Evolutionary conservation across 345 rosid species (phyloP).

Genomic region (Cardamine resedifolia): DNA sequence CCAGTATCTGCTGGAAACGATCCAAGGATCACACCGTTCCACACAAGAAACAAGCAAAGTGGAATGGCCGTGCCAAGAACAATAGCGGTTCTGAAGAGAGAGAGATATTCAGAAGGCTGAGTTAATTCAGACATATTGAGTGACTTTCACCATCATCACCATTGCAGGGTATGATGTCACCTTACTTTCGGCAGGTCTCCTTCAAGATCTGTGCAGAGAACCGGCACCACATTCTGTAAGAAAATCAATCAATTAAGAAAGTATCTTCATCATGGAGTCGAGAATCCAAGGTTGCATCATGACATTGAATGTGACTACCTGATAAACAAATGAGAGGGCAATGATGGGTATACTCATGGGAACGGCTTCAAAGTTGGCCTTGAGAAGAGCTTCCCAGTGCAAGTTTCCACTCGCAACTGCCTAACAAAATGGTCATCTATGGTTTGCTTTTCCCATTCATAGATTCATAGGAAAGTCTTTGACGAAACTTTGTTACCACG

Average conservation of each 20-base stretch:
- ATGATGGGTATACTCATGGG: slow-evolving; percentile 98
- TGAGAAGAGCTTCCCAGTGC: slow-evolving; percentile 75
- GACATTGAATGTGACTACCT: slow-evolving; percentile 46
- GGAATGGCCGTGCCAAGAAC: slow-evolving; percentile 87
- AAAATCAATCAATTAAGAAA: slow-evolving; percentile 17
- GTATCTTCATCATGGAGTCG: slow-evolving; percentile 22
- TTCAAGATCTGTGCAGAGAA: slow-evolving; percentile 91
- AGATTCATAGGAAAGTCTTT: neutral
- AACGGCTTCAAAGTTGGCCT: slow-evolving; percentile 85
- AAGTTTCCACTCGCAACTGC: slow-evolving; percentile 73
- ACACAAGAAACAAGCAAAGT: slow-evolving; percentile 80
- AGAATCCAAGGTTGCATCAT: neutral
- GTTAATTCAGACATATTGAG: neutral
- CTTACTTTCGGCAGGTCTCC: slow-evolving; percentile 95
- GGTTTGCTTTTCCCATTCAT: neutral
- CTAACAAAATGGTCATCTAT: slow-evolving; percentile 42
- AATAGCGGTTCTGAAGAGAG: slow-evolving; percentile 69
- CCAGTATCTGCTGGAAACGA: slow-evolving; percentile 54
- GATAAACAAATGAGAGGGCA: slow-evolving; percentile 91
- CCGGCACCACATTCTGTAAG: slow-evolving; percentile 88
- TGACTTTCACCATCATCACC: slow-evolving; percentile 8
- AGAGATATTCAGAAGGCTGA: slow-evolving; percentile 1
- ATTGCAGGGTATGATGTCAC: slow-evolving; percentile 44
- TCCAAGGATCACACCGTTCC: slow-evolving; percentile 88
- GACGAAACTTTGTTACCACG: slow-evolving; percentile 54